phyloP scores from a whole-genome alignment of 768 basidiomycete genomes.

The Russula ochroleuca region DNA sequence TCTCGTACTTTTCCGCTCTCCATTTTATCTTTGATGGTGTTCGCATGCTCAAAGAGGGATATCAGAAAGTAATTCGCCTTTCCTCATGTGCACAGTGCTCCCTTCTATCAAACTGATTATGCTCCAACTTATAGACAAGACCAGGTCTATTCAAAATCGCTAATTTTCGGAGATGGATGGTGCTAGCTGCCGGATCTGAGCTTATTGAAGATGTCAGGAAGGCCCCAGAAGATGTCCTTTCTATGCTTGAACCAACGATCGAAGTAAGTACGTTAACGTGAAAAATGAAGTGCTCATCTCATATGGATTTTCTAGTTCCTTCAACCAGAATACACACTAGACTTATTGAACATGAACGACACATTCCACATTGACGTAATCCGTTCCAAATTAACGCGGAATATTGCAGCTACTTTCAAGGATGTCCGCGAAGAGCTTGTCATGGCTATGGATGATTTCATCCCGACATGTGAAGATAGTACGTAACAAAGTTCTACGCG shows the following conservation, averaged over 20 bases:
- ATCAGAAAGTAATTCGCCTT: no score
- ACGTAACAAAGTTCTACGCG: not conserved
- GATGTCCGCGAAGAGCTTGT: not conserved
- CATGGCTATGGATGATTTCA: not conserved
- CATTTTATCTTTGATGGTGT: no score
- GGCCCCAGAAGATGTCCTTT: not conserved
- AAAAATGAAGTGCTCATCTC: not conserved
- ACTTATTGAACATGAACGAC: not conserved
- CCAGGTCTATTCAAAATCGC: no score
- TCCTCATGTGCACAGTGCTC: no score
- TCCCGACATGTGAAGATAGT: no score
- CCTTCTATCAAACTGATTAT: no score
- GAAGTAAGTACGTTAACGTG: not conserved
- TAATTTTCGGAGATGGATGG: not conserved
- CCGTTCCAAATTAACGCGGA: constrained; percentile 3
- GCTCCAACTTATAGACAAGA: no score
- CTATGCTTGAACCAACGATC: not conserved
- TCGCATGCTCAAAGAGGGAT: no score
- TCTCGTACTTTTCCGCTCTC: no score
- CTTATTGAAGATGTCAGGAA: not conserved
- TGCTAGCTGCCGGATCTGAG: not conserved
- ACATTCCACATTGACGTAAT: not conserved
- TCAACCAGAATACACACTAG: not conserved
- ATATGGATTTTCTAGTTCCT: not conserved
- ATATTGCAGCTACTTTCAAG: not conserved